Evolutionary conservation across 1,284 basidiomycete genomes (phyloP).

Genomic region (Lignosus rhinocerotis): DNA sequence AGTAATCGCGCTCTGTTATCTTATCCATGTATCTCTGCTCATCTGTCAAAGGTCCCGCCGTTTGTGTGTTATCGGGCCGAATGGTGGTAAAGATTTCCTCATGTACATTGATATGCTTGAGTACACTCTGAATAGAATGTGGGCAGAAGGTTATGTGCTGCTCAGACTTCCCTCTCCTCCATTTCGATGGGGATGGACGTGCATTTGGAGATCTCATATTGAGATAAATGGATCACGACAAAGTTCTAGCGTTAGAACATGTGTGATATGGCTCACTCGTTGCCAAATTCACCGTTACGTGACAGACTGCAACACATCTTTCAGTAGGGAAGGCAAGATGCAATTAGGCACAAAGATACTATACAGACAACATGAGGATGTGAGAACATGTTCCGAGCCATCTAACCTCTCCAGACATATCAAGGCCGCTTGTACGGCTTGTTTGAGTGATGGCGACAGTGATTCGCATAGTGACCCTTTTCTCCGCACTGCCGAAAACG

Average conservation of each 20-base stretch:
- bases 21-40: constrained; percentile 12
- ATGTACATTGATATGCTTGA: background rate
- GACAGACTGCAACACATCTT: background rate
- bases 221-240: too few species aligned
- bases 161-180: too few species aligned
- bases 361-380: constrained; percentile 6
- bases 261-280: too few species aligned
- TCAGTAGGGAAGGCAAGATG: background rate
- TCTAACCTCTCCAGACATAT: background rate
- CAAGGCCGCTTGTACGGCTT: constrained; percentile 64
- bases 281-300: too few species aligned
- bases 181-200: too few species aligned
- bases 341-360: constrained; percentile 4
- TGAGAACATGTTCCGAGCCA: background rate
- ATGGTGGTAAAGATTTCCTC: background rate
- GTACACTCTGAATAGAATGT: background rate
- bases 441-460: constrained; percentile 67
- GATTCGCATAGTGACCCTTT: constrained; percentile 94
- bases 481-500: constrained; percentile 68
- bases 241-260: too few species aligned
- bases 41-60: background rate
- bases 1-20: constrained; percentile 11
- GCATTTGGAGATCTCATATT: too few species aligned
- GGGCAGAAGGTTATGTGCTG: background rate
- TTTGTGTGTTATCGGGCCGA: background rate